These are phyloP conservation scores for Comarum palustre DNA, from an alignment of 306 rosid genomes.

Conservation along the genomic window DNA sequence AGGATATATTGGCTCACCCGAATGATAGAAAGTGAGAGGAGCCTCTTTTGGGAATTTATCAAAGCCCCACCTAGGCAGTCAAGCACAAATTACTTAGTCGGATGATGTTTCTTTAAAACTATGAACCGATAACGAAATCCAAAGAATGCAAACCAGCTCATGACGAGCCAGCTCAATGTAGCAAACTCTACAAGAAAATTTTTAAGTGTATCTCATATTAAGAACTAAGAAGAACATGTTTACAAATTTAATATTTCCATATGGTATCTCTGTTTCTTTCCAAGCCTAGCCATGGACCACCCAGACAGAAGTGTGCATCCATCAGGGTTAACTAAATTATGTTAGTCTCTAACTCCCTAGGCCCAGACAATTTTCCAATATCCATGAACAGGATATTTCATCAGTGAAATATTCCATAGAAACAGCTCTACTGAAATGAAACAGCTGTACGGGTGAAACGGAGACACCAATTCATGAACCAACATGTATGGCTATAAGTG, in stretches of 20 bases:
- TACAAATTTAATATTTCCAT: neutral
- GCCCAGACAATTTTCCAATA: neutral
- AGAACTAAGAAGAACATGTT: neutral
- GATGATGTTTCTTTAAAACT: neutral
- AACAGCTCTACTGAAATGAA: neutral
- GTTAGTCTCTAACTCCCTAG: neutral
- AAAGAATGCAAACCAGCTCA: neutral
- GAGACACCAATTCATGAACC: neutral
- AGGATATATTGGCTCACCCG: constrained; percentile 64
- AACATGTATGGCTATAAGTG: constrained; percentile 4
- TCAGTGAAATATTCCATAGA: neutral
- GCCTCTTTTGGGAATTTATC: constrained; percentile 81
- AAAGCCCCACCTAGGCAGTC: constrained; percentile 69
- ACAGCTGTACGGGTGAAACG: neutral
- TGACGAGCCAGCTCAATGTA: neutral
- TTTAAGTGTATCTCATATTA: neutral
- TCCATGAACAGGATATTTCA: neutral
- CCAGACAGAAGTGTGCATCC: neutral
- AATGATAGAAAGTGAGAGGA: constrained; percentile 71
- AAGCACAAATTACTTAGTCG: constrained; percentile 25
- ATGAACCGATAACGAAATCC: neutral
- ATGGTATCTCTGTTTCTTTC: neutral
- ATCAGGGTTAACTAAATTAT: neutral
- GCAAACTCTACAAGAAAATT: neutral
- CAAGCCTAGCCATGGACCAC: neutral